Evolutionary conservation across 495 filamentous ascomycete genomes (phyloP), one percentile per base, ranked within the genome.

Genomic region (Penicillium fimorum): DNA sequence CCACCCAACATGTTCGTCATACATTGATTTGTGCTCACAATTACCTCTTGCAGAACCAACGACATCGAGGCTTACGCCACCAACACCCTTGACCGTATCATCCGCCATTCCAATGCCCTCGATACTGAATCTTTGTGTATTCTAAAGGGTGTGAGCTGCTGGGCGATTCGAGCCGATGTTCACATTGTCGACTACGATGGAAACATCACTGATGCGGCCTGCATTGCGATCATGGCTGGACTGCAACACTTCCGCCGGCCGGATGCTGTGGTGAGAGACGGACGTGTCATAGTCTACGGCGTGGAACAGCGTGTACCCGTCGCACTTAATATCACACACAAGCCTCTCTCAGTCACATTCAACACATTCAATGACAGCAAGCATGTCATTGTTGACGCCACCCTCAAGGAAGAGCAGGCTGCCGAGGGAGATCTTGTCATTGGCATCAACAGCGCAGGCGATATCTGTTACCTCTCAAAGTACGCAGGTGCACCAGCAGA

Each of bases 71-170:
- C 89, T 1, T 82, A 94, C 51, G 84, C 96, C 42, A 89, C 92
- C 10, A 86, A 92, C 37, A 79, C 92, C 47, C 87, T 98, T 35
- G 94, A 98, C 72, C 92, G 95, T 63, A 86, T 95, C 15, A 84
- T 98, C 57, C 93, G 95, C 27, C 90, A 93, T 45, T 96, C 91
- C 7, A 84, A 84, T 57, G 94, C 94, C 10, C 80, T 98, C 24
- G 92, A 96, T 67, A 96, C 91, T 27, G 94, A 98, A 75, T 95
- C 91, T 2, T 82, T 98, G 29, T 98, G 94, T 69, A 89, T 98
- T 13, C 72, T 97, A 22, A 91, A 94, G 24, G 91, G 90, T 13
- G 78, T 87, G 51, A 95, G 92, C 71, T 91, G 88, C 74, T 98
- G 94, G 89, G 84, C 82, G 46, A 79, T 98, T 49, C 88, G 90